Conservation (phyloP, 352 stramenopile genomes). For the Phytophthora rubi region DNA sequence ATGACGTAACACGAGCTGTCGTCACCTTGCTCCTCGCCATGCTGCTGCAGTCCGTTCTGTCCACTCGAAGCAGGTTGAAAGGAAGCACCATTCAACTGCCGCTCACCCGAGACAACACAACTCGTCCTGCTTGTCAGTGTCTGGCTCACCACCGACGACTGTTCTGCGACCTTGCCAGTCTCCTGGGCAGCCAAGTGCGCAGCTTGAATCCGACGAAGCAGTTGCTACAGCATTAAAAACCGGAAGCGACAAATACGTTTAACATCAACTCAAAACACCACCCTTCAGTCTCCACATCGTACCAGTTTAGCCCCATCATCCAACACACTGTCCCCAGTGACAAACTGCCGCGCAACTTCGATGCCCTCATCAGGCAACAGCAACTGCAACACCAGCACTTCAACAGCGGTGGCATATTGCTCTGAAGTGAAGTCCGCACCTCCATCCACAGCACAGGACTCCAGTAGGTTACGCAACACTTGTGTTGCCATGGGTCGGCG, state of each 20-base stretch:
- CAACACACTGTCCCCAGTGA: constrained; percentile 46
- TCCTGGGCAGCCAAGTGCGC: constrained; percentile 26
- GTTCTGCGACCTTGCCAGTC: constrained; percentile 12
- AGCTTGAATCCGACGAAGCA: constrained; percentile 44
- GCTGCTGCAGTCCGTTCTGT: constrained; percentile 2
- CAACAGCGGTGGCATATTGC: constrained; percentile 40
- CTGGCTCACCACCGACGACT: constrained; percentile 6
- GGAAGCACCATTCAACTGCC: constrained; percentile 3
- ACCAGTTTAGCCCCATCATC: constrained; percentile 59
- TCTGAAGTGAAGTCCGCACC: constrained; percentile 1
- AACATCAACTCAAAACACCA: background rate
- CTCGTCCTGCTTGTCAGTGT: background rate
- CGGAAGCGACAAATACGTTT: background rate
- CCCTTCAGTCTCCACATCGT: background rate
- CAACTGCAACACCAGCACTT: constrained; percentile 58
- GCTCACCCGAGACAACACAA: constrained; percentile 1
- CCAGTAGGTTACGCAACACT: constrained; percentile 35
- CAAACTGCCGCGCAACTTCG: constrained; percentile 38
- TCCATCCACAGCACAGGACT: constrained; percentile 15
- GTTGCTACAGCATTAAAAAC: constrained; percentile 30
- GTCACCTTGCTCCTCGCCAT: constrained; percentile 26
- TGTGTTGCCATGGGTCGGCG: constrained; percentile 37
- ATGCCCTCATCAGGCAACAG: constrained; percentile 52
- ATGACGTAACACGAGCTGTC: constrained; percentile 43
- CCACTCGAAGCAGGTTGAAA: constrained; percentile 12